Base-by-base conservation (phyloP, 164 flowering plant genomes). In the Aristolochia californica region DNA sequence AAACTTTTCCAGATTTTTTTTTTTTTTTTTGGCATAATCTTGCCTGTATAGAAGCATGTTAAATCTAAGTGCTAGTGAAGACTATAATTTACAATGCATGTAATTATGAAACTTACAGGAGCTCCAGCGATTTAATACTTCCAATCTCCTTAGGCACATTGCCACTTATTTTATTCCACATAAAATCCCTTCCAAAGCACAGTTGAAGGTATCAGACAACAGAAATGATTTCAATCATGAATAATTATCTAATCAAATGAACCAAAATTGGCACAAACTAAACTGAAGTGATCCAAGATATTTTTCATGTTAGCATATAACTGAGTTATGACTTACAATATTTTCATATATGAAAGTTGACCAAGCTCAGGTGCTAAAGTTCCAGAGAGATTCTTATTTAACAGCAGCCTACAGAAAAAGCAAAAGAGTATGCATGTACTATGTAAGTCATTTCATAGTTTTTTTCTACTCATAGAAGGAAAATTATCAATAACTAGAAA, bases 81-180 rank as follows among this genome's bases (percentile, higher is more conserved):
- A 1, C 1, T 34, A 34, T 34, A 34, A 34, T 34, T 7, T 34
- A 34, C 40, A 7, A 34, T 7, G 10, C 10, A 34, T 34, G 10
- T 34, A 34, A 34, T 8, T 3, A 34, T 34, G 18, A 2, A 24
- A 74, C 91, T 83, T 78, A 89, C 97, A 84, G 55, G 62, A 78
- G 90, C 26, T 48, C 13, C 70, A 89, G 62, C 11, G 83, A 62
- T 43, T 62, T 30, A 38, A 89, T 68, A 52, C 68, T 77, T 38
- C 88, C 88, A 22, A 89, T 75, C 78, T 86, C 91, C 78, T 76
- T 83, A 9, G 91, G 95, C 54, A 89, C 77, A 48, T 61, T 69
- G 44, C 88, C 90, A 48, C 68, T 79, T 27, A 89, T 25, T 0
- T 77, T 55, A 64, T 86, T 89, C 97, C 97, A 89, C 91, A 86